Percentiles rank a stretch among this genome's conserved stretches.
Conservation (phyloP, 1,139 yeast genomes). For the Yamadazyma siamensis region DNA sequence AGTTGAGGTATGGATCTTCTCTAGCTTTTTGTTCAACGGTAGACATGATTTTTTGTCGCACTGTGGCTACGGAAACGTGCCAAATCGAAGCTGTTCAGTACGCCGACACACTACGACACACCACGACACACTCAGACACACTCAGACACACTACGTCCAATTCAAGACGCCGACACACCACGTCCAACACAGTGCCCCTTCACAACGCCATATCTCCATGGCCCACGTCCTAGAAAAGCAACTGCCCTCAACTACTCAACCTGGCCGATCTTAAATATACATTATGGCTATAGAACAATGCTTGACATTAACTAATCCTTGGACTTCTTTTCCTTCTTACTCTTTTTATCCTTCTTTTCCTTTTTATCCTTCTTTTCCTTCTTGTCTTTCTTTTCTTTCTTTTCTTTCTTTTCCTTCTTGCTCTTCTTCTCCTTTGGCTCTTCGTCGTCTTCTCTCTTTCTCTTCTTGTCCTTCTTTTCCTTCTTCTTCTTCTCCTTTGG, state of each 20-base stretch:
- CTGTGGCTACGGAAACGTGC: conserved; percentile 7
- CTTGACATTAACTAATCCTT: conserved; percentile 6
- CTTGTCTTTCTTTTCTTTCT: conserved; percentile 44
- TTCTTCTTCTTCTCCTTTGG: conserved; percentile 31
- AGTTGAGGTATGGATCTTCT: conserved; percentile 11
- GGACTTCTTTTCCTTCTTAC: conserved; percentile 26
- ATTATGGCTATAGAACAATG: conserved; percentile 5
- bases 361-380: conserved; percentile 37
- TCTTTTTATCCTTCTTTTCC: conserved; percentile 30
- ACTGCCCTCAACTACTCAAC: too few species aligned
- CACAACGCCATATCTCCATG: too few species aligned
- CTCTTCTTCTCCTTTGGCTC: conserved; percentile 26
- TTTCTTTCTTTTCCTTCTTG: conserved; percentile 37
- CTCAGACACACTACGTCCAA: too few species aligned
- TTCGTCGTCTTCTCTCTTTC: conserved; percentile 44
- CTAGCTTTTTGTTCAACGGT: conserved; percentile 4
- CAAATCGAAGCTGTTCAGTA: too few species aligned
- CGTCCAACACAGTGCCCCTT: too few species aligned
- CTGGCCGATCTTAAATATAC: conserved; percentile 8
- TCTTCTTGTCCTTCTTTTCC: conserved; percentile 41
- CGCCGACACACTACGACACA: too few species aligned
- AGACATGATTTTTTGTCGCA: conserved; percentile 1
- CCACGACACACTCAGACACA: too few species aligned
- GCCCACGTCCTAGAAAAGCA: too few species aligned
- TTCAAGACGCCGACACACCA: too few species aligned